Evolutionary conservation across 2,329 filamentous ascomycete species (phyloP).

Genomic region (Epichloe gansuensis): DNA sequence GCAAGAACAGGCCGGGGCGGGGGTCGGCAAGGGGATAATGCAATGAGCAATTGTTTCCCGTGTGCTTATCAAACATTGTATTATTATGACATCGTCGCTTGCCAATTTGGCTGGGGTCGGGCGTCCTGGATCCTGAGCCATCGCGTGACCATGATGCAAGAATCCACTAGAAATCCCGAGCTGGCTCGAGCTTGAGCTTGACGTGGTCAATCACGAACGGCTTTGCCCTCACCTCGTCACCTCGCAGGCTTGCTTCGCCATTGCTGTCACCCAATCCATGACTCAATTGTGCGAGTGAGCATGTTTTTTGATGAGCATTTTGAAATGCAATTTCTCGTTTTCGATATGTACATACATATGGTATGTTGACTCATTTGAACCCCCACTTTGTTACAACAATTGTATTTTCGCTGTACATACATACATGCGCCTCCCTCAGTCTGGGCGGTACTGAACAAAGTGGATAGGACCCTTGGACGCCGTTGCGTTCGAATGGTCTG

Average conservation of each 20-base stretch:
- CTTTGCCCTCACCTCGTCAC: neutral
- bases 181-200: neutral
- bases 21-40: neutral
- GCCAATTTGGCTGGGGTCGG: neutral
- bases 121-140: neutral
- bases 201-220: neutral
- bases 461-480: neutral
- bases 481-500: neutral
- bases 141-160: conserved; percentile 3
- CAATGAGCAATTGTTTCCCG: too few species aligned
- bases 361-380: too few species aligned
- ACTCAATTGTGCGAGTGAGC: neutral
- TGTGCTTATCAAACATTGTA: too few species aligned
- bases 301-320: neutral
- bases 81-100: too few species aligned
- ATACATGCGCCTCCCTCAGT: neutral
- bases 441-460: neutral
- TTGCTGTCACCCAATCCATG: neutral
- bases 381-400: too few species aligned
- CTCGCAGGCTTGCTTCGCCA: neutral
- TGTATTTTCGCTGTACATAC: too few species aligned
- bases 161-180: conserved; percentile 1
- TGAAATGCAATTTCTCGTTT: neutral
- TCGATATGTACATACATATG: neutral
- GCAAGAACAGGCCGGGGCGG: neutral